Base-by-base conservation (phyloP, 2,329 filamentous ascomycete genomes). In the Hypoxylon sp. region DNA sequence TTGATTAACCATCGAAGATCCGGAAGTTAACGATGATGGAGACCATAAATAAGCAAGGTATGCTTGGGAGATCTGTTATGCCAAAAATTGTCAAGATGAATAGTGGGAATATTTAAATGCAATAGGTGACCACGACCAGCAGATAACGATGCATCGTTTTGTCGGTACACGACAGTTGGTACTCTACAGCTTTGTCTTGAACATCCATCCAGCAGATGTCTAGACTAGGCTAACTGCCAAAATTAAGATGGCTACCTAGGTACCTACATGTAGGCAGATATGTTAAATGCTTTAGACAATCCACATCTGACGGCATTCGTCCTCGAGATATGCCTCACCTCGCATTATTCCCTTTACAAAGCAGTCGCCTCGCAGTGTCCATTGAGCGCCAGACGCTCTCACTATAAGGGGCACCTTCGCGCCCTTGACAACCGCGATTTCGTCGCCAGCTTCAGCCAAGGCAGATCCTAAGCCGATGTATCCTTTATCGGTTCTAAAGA, bases 381-480 rank as follows among this genome's bases (percentile, higher is more conserved):
- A 69, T n/a, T 63, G 50, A 19, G 64, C 59, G 1, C 46, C 61
- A 2, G 13, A 63, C 21, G 60, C 21, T 14, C 69, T 67, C 30
- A 72, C 19, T 14, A 72, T 48, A 13, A 72, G 51, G 36, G 69
- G 67, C 6, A 72, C 67, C 45, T 62, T 71, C 9, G 64, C 71
- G 4, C 71, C 71, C 49, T 65, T 60, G 23, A 68, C 61, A 5
- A 70, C 53, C 19, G 58, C 67, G 38, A 71, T 56, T 34, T 71
- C 61, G 17, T 72, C 69, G 9, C 65, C 69, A 11, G 51, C 64
- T 28, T 66, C 69, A 11, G 60, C 62, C 41, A 72, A 51, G 34
- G 69, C 61, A 58, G 67, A 65, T 50, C 63, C 69, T 10, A 72
- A 34, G 13, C 69, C 67, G 32, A 72, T 72, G 52, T 72, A 70